Base-by-base conservation (phyloP, 345 rosid genomes). In the Bruguiera parviflora region DNA sequence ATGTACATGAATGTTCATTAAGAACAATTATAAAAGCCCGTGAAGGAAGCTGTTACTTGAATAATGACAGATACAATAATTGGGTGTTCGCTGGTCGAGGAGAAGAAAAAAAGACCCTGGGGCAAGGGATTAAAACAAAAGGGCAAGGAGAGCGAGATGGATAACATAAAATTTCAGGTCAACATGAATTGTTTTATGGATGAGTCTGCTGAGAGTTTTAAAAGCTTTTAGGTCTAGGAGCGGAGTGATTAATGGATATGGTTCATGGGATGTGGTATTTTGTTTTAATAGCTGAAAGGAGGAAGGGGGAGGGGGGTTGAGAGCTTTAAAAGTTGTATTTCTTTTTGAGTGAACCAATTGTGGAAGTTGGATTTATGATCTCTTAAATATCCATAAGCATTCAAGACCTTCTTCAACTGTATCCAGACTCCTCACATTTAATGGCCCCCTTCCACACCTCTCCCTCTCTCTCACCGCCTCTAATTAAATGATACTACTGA, bases 351-450 rank as follows among this genome's bases (percentile, higher is more conserved):
- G 90, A 78, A 67, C 81, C 75, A 74, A 73, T 73, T 68, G 82
- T 24, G 75, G 85, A 81, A 81, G 85, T 72, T 75, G 86, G 81
- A 82, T 86, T 82, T 82, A 81, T 79, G 78, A 64, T 74, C 43
- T 61, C 64, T 63, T 73, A 76, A 83, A 66, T 64, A 67, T 75
- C 24, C 66, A 73, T 73, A 53, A 74, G 74, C 81, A 77, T 65
- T 81, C 78, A 78, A 80, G 71, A 55, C 79, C 84, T 71, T 60
- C 82, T 80, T 87, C 89, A 81, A 81, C 87, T 61, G 81, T 77
- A 58, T 74, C 52, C 80, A 63, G 72, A 57, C 81, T 82, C 77
- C 64, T 71, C 37, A 28, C 84, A 86, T 86, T 86, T 65, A 84
- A 63, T 82, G 79, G 58, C 69, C 51, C 27, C 60, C 15, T 58